These are phyloP conservation scores for Trichosporon sp. DNA, from an alignment of 1,284 basidiomycete genomes.

Conservation along the genomic window DNA sequence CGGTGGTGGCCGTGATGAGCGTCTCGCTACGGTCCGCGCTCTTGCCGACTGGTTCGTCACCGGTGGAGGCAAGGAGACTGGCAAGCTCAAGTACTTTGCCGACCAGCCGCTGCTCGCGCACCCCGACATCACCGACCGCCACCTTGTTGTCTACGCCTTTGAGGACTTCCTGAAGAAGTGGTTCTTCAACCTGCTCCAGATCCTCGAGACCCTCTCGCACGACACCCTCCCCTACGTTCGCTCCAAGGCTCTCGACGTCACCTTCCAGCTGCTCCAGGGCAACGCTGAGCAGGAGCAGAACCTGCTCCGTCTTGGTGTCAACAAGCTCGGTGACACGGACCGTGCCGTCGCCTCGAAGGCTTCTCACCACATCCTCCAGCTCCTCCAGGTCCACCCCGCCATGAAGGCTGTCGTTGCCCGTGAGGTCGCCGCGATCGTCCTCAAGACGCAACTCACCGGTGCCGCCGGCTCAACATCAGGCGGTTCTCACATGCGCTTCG, in stretches of 20 bases:
- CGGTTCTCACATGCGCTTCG: constrained; percentile 55
- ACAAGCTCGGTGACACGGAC: constrained; percentile 93
- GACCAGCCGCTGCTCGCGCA: constrained; percentile 78
- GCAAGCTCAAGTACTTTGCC: constrained; percentile 87
- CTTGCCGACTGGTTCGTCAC: constrained; percentile 97
- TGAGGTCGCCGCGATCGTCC: constrained; percentile 79
- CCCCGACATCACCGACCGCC: constrained; percentile 69
- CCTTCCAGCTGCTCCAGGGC: constrained; percentile 77
- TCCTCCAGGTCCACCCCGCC: constrained; percentile 85
- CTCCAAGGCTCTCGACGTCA: constrained; percentile 73
- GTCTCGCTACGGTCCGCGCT: constrained; percentile 83
- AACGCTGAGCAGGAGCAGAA: constrained; percentile 99
- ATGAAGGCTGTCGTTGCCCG: constrained; percentile 92
- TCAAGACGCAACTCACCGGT: constrained; percentile 63
- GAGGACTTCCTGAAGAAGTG: constrained; percentile 98
- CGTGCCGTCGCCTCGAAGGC: constrained; percentile 85
- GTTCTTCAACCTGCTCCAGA: constrained; percentile 89
- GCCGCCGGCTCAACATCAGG: constrained; percentile 55
- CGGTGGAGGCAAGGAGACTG: constrained; percentile 70
- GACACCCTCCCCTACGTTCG: constrained; percentile 88
- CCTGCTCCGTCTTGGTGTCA: constrained; percentile 84
- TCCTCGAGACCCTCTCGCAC: constrained; percentile 83
- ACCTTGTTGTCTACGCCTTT: constrained; percentile 83
- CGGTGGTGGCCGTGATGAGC: constrained; percentile 71
- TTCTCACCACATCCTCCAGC: constrained; percentile 83